Evolutionary conservation across 257 asterid species (phyloP).

Genomic region (Galeopsis tetrahit): DNA sequence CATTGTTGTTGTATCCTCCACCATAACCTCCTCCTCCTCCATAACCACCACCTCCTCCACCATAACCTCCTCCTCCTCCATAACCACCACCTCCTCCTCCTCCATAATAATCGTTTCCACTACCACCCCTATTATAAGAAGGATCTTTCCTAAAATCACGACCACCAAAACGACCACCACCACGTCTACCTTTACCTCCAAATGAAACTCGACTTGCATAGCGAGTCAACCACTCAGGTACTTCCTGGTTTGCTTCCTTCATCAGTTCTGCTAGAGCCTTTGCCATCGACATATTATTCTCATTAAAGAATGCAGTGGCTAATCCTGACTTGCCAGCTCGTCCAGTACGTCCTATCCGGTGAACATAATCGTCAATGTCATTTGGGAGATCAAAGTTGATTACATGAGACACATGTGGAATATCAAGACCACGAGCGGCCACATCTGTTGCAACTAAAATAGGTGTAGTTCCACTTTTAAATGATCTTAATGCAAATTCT

Average conservation of each 20-base stretch:
- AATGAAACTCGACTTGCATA: constrained; percentile 63
- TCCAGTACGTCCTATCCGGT: constrained; percentile 86
- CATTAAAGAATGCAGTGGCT: constrained; percentile 89
- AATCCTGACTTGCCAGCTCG: constrained; percentile 85
- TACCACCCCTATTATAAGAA: constrained; percentile 40
- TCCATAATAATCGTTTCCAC: constrained; percentile 46
- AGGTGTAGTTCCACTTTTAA: constrained; percentile 82
- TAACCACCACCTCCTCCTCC: constrained; percentile 38
- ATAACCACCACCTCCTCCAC: constrained; percentile 30
- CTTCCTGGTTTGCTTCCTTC: constrained; percentile 88
- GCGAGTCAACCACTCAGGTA: constrained; percentile 79
- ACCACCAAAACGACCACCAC: constrained; percentile 77
- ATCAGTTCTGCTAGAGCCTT: constrained; percentile 68
- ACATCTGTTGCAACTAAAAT: constrained; percentile 85
- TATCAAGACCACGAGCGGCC: constrained; percentile 92
- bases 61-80: constrained; percentile 34
- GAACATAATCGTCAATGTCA: constrained; percentile 84
- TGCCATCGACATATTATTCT: constrained; percentile 62
- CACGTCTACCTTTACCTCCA: constrained; percentile 67
- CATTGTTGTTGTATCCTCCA: not conserved
- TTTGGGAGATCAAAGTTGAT: constrained; percentile 83
- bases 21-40: not conserved
- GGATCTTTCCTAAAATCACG: constrained; percentile 77
- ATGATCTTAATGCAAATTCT: constrained; percentile 73
- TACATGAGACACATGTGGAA: constrained; percentile 79